Conservation (phyloP, 2,329 filamentous ascomycete species). For the Fusarium oligoseptatum region DNA sequence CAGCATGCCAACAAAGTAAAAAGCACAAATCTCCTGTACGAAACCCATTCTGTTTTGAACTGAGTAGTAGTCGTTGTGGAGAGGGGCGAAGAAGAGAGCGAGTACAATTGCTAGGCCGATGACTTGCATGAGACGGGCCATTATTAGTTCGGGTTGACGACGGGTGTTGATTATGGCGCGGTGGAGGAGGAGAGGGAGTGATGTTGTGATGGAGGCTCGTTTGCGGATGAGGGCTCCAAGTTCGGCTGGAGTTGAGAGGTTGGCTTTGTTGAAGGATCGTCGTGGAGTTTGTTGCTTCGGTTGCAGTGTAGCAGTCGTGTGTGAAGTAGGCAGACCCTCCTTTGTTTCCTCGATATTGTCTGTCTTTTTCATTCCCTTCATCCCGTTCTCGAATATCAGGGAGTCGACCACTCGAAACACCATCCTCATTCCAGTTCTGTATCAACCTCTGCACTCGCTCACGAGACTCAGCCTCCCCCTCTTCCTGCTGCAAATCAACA, state of each 20-base stretch:
- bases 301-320: background rate
- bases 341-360: background rate
- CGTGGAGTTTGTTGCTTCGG: constrained; percentile 47
- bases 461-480: constrained; percentile 72
- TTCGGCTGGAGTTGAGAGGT: constrained; percentile 76
- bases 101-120: constrained; percentile 73
- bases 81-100: constrained; percentile 77
- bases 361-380: constrained; percentile 41
- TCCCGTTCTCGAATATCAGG: constrained; percentile 48
- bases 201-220: constrained; percentile 70
- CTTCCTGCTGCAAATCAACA: constrained; percentile 76
- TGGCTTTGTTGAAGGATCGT: constrained; percentile 58
- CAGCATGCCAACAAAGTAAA: constrained; percentile 83
- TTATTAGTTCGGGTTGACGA: constrained; percentile 73
- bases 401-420: constrained; percentile 35
- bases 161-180: constrained; percentile 78
- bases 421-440: constrained; percentile 64
- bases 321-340: background rate
- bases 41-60: constrained; percentile 82
- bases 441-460: constrained; percentile 73
- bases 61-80: constrained; percentile 76
- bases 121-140: constrained; percentile 77
- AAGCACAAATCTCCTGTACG: constrained; percentile 77
- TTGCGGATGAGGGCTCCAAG: constrained; percentile 76
- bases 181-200: constrained; percentile 76